Evolutionary conservation across 208 protist species (phyloP), one percentile per base, ranked within the genome.

Genomic region (Acanthamoeba lenticulata): DNA sequence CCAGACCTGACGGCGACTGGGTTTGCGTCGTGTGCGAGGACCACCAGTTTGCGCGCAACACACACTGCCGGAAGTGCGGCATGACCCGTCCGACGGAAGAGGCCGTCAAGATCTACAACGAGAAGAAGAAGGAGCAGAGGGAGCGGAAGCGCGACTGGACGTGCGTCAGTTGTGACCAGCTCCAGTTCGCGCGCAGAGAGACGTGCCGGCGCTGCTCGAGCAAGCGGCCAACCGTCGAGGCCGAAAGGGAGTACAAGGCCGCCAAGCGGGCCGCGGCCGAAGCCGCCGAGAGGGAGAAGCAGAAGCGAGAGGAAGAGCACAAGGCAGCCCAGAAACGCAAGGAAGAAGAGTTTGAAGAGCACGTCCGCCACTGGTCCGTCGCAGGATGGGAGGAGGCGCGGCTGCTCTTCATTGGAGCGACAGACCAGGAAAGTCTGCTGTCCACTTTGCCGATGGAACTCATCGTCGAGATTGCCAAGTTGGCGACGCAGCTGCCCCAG

Each of bases 11-110:
- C 9, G 36, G 6, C 36, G 72, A 83, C 72, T 83, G 72, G 72
- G 34, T 15, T 2, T 83, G 72, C 24, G 21, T 49, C 3, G 34
- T n/a, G 19, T 83, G 72, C 40, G 72, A 49, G 15, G 72, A 83
- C 40, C 72, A 34, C 38, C 72, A 83, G 38, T 83, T 83, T n/a
- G 72, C 72, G 15, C 72, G 72, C 72, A 83, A 83, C 40, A 49
- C 72, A 6, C 38, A 52, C 40, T 83, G 72, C 72, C 34, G 72
- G 13, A 32, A n/a, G 32, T 83, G 72, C 72, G 38, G 72, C 34
- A 32, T 7, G 7, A 19, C 72, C 5, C 34, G 72, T 7, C 38
- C 72, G 5, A 52, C 72, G n/a, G 65, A 40, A 0, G 36, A 24
- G 27, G 65, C 65, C 65, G 38, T n/a, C 21, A 11, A 29, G 1